Conservation (phyloP, 2,329 filamentous ascomycete species). For the Neofusicoccum kwambonambiense region DNA sequence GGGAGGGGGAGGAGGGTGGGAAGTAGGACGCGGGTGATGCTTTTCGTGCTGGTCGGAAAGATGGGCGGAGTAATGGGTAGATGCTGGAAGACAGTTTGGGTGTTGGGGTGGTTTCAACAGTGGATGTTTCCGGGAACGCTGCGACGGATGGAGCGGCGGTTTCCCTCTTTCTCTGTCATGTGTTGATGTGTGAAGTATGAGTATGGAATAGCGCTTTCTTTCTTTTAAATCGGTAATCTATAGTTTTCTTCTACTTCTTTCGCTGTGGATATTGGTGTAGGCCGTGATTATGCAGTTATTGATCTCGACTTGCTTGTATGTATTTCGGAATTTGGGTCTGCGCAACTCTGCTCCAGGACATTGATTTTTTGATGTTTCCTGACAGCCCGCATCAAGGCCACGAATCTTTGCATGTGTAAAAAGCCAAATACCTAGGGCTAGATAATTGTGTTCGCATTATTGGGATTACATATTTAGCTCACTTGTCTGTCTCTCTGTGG, state of each 20-base stretch:
- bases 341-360: no score
- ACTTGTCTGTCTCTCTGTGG: no score
- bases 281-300: neutral
- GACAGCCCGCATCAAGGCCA: no score
- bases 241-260: neutral
- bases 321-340: no score
- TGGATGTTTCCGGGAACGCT: neutral
- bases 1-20: neutral
- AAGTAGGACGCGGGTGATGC: no score
- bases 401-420: no score
- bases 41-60: neutral
- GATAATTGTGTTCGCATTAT: no score
- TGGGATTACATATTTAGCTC: no score
- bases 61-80: neutral
- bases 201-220: neutral
- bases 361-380: no score
- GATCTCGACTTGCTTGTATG: no score
- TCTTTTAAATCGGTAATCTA: neutral
- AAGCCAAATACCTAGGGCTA: no score
- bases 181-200: neutral
- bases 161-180: neutral
- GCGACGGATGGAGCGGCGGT: neutral
- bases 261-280: neutral
- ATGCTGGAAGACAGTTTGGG: neutral
- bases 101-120: neutral